A percentile compares a stretch with the other conserved stretches of the same genome.
phyloP scores from a whole-genome alignment of 2,329 filamentous ascomycete genomes.

The Microsporum canis region DNA sequence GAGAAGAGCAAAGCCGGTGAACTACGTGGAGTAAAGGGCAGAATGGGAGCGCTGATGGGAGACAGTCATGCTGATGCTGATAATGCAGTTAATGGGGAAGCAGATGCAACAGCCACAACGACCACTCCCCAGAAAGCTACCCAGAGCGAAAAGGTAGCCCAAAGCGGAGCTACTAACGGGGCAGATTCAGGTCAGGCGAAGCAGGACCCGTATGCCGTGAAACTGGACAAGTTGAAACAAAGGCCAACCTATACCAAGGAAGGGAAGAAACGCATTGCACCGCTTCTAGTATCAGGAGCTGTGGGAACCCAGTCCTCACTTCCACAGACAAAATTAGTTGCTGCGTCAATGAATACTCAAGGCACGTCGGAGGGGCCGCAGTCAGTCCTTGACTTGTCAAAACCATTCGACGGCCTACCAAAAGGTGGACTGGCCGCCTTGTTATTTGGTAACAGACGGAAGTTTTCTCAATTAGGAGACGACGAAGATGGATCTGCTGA shows the following conservation, averaged over 20 bases:
- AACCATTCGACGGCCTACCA: constrained; percentile 85
- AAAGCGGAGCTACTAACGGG: constrained; percentile 27
- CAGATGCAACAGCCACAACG: constrained; percentile 20
- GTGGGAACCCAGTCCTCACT: constrained; percentile 77
- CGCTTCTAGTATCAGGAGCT: constrained; percentile 80
- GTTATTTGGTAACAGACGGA: constrained; percentile 86
- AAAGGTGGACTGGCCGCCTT: constrained; percentile 78
- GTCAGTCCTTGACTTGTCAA: constrained; percentile 77
- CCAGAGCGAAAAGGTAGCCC: constrained; percentile 23
- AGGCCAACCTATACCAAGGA: constrained; percentile 92
- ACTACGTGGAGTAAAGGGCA: constrained; percentile 75
- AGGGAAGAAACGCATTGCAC: constrained; percentile 89
- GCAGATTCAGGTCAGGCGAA: constrained; percentile 14
- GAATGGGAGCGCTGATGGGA: constrained; percentile 98
- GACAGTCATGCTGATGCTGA: constrained; percentile 53
- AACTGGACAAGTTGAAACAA: constrained; percentile 66
- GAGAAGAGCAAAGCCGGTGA: constrained; percentile 88
- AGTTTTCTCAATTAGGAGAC: constrained; percentile 58
- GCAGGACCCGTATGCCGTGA: constrained; percentile 45
- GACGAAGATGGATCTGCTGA: constrained; percentile 57
- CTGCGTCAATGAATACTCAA: constrained; percentile 54
- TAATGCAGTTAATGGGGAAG: constrained; percentile 38
- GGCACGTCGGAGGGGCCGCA: constrained; percentile 62
- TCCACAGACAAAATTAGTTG: constrained; percentile 77
- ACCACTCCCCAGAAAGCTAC: constrained; percentile 23